These are phyloP conservation scores for Trichoderma pleuroti DNA, from an alignment of 2,329 filamentous ascomycete species.

Conservation along the genomic window DNA sequence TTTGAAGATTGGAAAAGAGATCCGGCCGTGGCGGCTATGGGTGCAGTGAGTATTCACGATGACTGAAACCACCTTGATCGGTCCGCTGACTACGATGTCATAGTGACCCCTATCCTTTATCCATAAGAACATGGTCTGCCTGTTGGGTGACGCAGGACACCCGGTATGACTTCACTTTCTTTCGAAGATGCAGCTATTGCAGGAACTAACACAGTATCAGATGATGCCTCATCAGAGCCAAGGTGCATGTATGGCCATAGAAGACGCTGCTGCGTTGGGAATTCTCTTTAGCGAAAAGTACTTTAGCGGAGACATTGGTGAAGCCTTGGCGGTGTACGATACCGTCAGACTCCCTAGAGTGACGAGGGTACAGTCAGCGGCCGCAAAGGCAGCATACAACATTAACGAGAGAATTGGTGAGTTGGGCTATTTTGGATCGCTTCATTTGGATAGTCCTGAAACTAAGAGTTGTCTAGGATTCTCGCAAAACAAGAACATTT, in stretches of 20 bases:
- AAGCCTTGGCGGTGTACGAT: slow-evolving; percentile 49
- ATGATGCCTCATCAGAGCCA: slow-evolving; percentile 70
- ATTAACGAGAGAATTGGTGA: slow-evolving; percentile 60
- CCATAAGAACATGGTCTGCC: slow-evolving; percentile 47
- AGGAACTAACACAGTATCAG: slow-evolving; percentile 24
- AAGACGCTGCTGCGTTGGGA: slow-evolving; percentile 61
- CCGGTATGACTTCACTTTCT: slow-evolving; percentile 41
- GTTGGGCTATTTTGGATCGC: background rate
- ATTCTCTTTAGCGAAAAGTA: slow-evolving; percentile 53
- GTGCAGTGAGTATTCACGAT: slow-evolving; percentile 45
- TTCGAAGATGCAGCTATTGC: background rate
- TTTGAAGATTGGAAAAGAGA: slow-evolving; percentile 57
- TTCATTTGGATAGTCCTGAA: background rate
- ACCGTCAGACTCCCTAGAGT: slow-evolving; percentile 52
- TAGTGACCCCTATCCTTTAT: slow-evolving; percentile 56
- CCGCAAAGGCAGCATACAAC: slow-evolving; percentile 56
- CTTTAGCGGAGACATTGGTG: slow-evolving; percentile 45
- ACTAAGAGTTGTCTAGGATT: slow-evolving; percentile 44
- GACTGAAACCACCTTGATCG: background rate
- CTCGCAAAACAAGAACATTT: slow-evolving; percentile 54
- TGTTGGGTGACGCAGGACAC: slow-evolving; percentile 65
- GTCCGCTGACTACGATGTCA: background rate
- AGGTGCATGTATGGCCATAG: slow-evolving; percentile 66
- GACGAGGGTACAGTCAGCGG: slow-evolving; percentile 54
- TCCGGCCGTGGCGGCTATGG: slow-evolving; percentile 61